These are phyloP conservation scores for Talaromyces marneffei DNA, from an alignment of 2,329 filamentous ascomycete species.

Conservation along the genomic window DNA sequence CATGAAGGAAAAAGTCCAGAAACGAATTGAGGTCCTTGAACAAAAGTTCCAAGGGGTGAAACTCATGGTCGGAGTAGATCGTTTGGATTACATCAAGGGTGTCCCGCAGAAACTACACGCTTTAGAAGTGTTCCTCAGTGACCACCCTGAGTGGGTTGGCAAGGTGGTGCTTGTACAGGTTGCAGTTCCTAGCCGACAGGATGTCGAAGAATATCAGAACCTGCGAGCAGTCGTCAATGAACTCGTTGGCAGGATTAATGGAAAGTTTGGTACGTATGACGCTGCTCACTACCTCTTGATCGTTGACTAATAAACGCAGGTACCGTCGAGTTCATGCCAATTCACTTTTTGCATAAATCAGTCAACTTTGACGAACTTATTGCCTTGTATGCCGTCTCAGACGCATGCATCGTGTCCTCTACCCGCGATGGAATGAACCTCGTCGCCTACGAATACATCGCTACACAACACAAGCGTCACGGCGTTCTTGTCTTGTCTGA, in stretches of 20 bases:
- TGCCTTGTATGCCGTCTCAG: slow-evolving; percentile 80
- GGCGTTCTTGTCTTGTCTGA: slow-evolving; percentile 90
- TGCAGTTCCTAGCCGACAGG: slow-evolving; percentile 82
- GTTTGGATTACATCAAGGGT: slow-evolving; percentile 95
- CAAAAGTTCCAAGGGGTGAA: slow-evolving; percentile 90
- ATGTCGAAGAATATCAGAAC: slow-evolving; percentile 95
- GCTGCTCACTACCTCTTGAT: background rate
- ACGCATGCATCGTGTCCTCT: slow-evolving; percentile 81
- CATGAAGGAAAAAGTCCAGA: slow-evolving; percentile 71
- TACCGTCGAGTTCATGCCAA: slow-evolving; percentile 94
- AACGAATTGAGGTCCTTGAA: slow-evolving; percentile 72
- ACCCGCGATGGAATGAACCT: slow-evolving; percentile 95
- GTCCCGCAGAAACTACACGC: slow-evolving; percentile 93
- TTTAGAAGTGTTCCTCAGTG: slow-evolving; percentile 86
- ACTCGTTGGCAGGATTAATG: slow-evolving; percentile 89
- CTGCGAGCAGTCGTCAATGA: slow-evolving; percentile 89
- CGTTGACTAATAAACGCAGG: slow-evolving; percentile 37
- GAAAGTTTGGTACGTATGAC: slow-evolving; percentile 62
- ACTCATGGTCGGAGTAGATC: slow-evolving; percentile 89
- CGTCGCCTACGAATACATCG: slow-evolving; percentile 94
- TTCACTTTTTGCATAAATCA: slow-evolving; percentile 93
- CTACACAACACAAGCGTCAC: slow-evolving; percentile 77
- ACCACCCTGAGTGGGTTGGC: slow-evolving; percentile 93
- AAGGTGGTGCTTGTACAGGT: slow-evolving; percentile 93
- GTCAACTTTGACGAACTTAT: slow-evolving; percentile 89